phyloP scores from a whole-genome alignment of 1,284 basidiomycete species.

The Cutaneotrichosporon curvatum region DNA sequence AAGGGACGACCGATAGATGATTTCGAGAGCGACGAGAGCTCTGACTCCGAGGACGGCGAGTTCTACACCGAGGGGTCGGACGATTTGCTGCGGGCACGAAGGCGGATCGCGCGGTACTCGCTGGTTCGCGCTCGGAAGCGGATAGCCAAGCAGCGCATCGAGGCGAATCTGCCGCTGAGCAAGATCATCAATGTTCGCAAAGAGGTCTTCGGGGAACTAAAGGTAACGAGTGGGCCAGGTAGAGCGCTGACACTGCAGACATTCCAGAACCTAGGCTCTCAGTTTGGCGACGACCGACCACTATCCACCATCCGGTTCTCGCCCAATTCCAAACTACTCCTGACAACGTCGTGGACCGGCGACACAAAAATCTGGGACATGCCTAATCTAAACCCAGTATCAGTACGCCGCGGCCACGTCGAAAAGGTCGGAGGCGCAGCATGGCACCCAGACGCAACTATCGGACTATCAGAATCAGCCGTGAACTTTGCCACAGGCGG shows the following conservation, averaged over 20 bases:
- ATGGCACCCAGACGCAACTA: conserved; percentile 92
- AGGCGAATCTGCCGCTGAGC: conserved; percentile 80
- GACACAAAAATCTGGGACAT: conserved; percentile 91
- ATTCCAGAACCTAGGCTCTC: conserved; percentile 87
- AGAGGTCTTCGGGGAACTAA: conserved; percentile 78
- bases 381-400: conserved; percentile 72
- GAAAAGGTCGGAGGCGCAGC: conserved; percentile 92
- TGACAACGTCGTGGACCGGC: conserved; percentile 94
- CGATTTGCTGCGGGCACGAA: conserved; percentile 73
- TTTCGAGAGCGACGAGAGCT: conserved; percentile 43
- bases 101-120: conserved; percentile 82
- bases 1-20: conserved; percentile 48
- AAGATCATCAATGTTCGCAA: conserved; percentile 85
- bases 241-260: conserved; percentile 51
- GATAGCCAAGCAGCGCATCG: conserved; percentile 77
- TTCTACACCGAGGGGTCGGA: conserved; percentile 91
- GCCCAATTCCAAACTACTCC: conserved; percentile 77
- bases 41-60: conserved; percentile 76
- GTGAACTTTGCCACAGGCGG: conserved; percentile 89
- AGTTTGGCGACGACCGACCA: conserved; percentile 93
- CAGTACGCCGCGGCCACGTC: conserved; percentile 68
- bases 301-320: conserved; percentile 91
- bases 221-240: too few relatives aligned
- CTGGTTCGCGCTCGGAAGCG: conserved; percentile 88
- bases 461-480: conserved; percentile 60